Evolutionary conservation across 2,329 filamentous ascomycete genomes (phyloP), one percentile per base, ranked within the genome.

Genomic region (Tolypocladium paradoxum): DNA sequence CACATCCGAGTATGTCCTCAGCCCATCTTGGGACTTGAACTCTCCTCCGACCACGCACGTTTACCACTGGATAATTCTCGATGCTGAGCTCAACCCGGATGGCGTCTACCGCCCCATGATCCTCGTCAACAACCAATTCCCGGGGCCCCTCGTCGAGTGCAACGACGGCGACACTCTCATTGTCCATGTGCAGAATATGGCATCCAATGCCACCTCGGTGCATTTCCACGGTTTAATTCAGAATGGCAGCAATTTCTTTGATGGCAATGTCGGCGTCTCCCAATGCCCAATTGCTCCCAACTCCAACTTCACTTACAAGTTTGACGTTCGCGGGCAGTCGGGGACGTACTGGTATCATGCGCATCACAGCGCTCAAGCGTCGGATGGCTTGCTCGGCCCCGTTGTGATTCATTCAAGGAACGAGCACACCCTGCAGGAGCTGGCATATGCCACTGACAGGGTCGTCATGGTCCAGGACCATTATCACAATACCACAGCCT

Each of bases 191-290:
- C 71, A 81, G 58, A 92, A 92, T 60, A 74, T 78, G 24, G 79
- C 86, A 0, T 71, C 73, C 14, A 87, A 90, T 58, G 79, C 76
- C 14, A 85, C 84, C 9, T 79, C 77, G 37, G 73, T 91, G 6
- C 88, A 92, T 64, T 91, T 87, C 65, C 88, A 92, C 59, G 88
- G 88, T 18, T 76, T 92, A 57, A 89, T 82, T 62, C 86, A 90
- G 63, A 88, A 88, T 58, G 85, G 85, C 12, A 87, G 85, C 0
- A 88, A 82, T 54, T 76, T 76, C 53, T 88, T 89, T 83, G 87
- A 92, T 61, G 88, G 87, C 0, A 78, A 85, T 1, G 74, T 81
- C 0, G 84, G 80, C 36, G 76, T 88, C 6, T 84, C 79, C 0
- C 85, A 88, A 63, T 87, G 84, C 56, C 76, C 79, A 0, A 84